Evolutionary conservation across 2,329 filamentous ascomycete genomes (phyloP).

Genomic region (Mycosphaerella sp.): DNA sequence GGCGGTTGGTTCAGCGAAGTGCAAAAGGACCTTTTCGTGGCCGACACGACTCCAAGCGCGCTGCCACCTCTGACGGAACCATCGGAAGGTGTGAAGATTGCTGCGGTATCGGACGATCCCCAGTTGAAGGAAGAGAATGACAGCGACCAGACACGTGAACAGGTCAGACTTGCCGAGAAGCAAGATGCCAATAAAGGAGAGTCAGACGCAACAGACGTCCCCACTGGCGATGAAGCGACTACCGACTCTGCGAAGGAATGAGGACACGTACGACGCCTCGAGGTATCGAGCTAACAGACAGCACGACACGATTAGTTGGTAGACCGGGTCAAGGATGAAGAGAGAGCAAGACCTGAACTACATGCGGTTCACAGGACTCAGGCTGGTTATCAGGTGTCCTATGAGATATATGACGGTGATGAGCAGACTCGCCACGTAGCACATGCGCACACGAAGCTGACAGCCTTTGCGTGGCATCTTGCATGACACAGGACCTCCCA

Average conservation of each 20-base stretch:
- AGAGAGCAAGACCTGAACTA: background rate
- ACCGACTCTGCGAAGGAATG: background rate
- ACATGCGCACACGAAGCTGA: background rate
- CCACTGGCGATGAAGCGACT: background rate
- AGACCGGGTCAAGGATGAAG: background rate
- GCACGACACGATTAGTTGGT: background rate
- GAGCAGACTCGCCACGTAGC: background rate
- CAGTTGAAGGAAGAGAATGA: constrained; percentile 30
- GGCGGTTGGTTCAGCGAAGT: constrained; percentile 71
- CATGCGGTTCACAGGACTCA: background rate
- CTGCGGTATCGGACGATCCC: constrained; percentile 32
- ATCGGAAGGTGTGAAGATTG: constrained; percentile 29
- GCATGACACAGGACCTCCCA: background rate
- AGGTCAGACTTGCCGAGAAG: constrained; percentile 27
- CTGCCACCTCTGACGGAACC: constrained; percentile 22
- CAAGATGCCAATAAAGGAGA: constrained; percentile 13
- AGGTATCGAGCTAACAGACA: background rate
- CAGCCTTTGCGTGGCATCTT: background rate
- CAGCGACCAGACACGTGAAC: constrained; percentile 32
- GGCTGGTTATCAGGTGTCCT: background rate
- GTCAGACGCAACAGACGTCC: constrained; percentile 16
- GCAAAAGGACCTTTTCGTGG: constrained; percentile 35
- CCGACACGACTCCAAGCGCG: constrained; percentile 34
- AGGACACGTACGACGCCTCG: background rate
- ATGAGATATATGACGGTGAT: background rate